Conservation (phyloP, 345 rosid species). For the Lepidium didymum region DNA sequence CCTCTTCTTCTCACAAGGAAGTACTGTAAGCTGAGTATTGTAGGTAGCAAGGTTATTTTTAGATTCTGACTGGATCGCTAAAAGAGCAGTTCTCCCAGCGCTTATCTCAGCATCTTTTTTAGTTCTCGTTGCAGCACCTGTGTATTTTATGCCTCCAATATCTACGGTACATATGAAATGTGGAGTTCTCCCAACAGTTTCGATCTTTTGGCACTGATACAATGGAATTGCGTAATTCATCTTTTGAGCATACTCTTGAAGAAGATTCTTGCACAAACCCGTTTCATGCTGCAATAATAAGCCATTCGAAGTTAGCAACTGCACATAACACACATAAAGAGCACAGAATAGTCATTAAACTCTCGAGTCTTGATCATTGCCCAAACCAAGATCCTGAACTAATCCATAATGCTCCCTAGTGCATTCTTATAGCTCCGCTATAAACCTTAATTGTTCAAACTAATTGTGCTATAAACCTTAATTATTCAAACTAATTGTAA, state of each 20-base stretch:
- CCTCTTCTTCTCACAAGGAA: slow-evolving; percentile 66
- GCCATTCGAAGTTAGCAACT: slow-evolving; percentile 11
- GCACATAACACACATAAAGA: background rate
- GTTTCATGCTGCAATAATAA: slow-evolving; percentile 57
- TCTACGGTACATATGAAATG: slow-evolving; percentile 60
- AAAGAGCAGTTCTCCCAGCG: slow-evolving; percentile 85
- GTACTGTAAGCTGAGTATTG: slow-evolving; percentile 53
- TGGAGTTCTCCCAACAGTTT: slow-evolving; percentile 32
- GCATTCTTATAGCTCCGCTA: background rate
- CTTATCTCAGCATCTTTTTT: slow-evolving; percentile 88
- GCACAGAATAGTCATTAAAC: background rate
- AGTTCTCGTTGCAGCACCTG: slow-evolving; percentile 64
- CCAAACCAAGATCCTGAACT: background rate
- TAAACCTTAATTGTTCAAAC: background rate
- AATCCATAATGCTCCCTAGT: background rate
- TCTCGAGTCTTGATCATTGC: background rate
- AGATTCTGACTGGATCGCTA: slow-evolving; percentile 52
- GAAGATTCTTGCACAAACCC: slow-evolving; percentile 82
- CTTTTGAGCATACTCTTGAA: slow-evolving; percentile 93
- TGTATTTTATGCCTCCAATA: slow-evolving; percentile 75
- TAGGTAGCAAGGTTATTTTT: slow-evolving; percentile 22
- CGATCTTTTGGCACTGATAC: slow-evolving; percentile 50
- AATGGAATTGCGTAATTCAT: slow-evolving; percentile 82
- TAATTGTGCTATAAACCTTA: background rate
- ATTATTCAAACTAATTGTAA: background rate